Percentiles rank a stretch among this genome's conserved stretches.
phyloP scores from a whole-genome alignment of 129 eudicot species.

The Escallonia rubra region DNA sequence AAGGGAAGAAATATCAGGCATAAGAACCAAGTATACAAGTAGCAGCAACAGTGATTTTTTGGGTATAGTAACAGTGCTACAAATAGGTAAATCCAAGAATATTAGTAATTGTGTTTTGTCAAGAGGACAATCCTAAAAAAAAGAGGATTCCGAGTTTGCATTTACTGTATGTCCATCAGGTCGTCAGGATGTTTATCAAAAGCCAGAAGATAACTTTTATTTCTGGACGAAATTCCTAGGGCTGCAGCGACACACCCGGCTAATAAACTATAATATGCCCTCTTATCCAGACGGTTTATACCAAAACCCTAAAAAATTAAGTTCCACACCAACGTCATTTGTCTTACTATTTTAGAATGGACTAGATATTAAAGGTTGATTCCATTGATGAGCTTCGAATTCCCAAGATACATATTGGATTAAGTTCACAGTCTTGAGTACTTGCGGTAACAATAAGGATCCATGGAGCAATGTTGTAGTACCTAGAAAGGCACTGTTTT shows the following conservation, averaged over 20 bases:
- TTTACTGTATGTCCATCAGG: too few species aligned
- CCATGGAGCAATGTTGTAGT: slow-evolving; percentile 67
- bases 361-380: too few species aligned
- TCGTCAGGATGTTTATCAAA: too few species aligned
- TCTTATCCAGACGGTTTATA: slow-evolving; percentile 31
- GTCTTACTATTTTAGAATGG: too few species aligned
- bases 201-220: slow-evolving; percentile 57
- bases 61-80: too few species aligned
- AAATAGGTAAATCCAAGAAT: too few species aligned
- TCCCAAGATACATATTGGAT: slow-evolving; percentile 42
- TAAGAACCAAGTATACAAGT: too few species aligned
- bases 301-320: slow-evolving; percentile 39
- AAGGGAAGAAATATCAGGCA: too few species aligned
- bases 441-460: slow-evolving; percentile 72
- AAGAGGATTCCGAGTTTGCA: too few species aligned
- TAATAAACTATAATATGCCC: slow-evolving; percentile 31
- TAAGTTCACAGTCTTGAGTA: slow-evolving; percentile 50
- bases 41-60: too few species aligned
- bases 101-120: too few species aligned
- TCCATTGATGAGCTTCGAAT: slow-evolving; percentile 30
- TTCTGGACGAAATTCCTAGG: slow-evolving; percentile 43
- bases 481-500: slow-evolving; percentile 38
- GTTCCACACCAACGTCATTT: background rate
- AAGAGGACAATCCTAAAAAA: too few species aligned
- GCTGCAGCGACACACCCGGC: slow-evolving; percentile 45